A percentile compares a stretch with the other conserved stretches of the same genome.
Conservation (phyloP, 768 basidiomycete species). For the Boletus barrowsii region DNA sequence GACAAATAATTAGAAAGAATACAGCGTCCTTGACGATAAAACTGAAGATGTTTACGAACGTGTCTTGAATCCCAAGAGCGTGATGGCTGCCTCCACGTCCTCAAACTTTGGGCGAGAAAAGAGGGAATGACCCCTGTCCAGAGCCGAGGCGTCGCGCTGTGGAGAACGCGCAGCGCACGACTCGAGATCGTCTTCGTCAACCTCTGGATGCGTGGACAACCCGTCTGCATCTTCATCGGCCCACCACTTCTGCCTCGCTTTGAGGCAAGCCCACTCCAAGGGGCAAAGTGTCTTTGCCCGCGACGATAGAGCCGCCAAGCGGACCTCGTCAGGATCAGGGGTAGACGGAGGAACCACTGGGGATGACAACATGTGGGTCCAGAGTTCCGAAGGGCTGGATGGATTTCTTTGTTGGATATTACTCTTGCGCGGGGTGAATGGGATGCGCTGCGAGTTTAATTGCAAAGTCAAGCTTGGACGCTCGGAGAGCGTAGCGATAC, state of each 20-base stretch:
- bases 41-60: conserved; percentile 4
- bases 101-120: conserved; percentile 19
- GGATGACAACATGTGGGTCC: conserved; percentile 32
- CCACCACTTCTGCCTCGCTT: conserved; percentile 33
- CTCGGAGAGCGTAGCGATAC: conserved; percentile 29
- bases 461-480: conserved; percentile 22
- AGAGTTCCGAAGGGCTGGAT: conserved; percentile 22
- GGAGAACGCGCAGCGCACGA: conserved; percentile 9
- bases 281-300: conserved; percentile 47
- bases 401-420: conserved; percentile 4
- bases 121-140: not conserved
- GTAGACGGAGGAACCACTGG: conserved; percentile 18
- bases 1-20: conserved; percentile 28
- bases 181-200: conserved; percentile 14
- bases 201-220: conserved; percentile 6
- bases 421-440: conserved; percentile 30
- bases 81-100: conserved; percentile 37
- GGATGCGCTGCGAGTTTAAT: conserved; percentile 2
- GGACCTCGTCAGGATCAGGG: conserved; percentile 24
- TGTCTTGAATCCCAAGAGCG: conserved; percentile 34
- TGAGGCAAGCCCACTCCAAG: conserved; percentile 74
- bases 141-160: not conserved
- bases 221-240: conserved; percentile 21
- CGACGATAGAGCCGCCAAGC: conserved; percentile 24
- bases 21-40: not conserved